Conservation (phyloP, 495 filamentous ascomycete species). For the Cenococcum geophilum region DNA sequence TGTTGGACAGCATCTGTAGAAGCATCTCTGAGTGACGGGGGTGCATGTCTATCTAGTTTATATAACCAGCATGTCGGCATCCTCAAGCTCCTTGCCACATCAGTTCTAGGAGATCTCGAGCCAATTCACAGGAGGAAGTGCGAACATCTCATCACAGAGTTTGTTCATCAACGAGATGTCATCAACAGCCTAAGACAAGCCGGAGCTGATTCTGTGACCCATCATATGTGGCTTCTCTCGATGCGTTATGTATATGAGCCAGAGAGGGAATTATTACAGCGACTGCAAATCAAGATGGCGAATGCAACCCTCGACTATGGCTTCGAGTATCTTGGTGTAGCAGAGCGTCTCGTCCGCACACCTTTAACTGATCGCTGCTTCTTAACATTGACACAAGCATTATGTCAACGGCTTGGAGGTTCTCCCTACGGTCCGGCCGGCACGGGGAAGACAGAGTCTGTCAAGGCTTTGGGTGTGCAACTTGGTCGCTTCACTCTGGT, state of each 20-base stretch:
- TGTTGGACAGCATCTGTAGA: constrained; percentile 88
- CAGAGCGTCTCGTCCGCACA: constrained; percentile 90
- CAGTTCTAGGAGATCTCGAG: constrained; percentile 87
- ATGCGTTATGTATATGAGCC: constrained; percentile 91
- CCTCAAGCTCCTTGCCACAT: constrained; percentile 73
- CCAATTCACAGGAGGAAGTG: constrained; percentile 86
- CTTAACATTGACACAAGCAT: constrained; percentile 90
- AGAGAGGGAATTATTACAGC: constrained; percentile 73
- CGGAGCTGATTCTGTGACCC: constrained; percentile 68
- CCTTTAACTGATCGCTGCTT: constrained; percentile 97
- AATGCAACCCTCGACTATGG: constrained; percentile 93
- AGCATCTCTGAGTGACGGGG: constrained; percentile 62
- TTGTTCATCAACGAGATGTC: constrained; percentile 90
- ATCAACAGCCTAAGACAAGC: constrained; percentile 74
- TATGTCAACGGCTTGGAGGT: constrained; percentile 89
- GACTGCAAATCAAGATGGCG: constrained; percentile 90
- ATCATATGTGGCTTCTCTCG: constrained; percentile 91
- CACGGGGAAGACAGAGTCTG: constrained; percentile 99
- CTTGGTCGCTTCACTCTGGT: constrained; percentile 96
- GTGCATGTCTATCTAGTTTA: constrained; percentile 56
- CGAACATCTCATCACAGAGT: constrained; percentile 97
- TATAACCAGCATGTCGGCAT: constrained; percentile 72
- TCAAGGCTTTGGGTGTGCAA: constrained; percentile 94
- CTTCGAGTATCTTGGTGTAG: constrained; percentile 95
- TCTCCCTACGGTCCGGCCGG: constrained; percentile 97